These are phyloP conservation scores for Rhododendron ferrugineum DNA, from an alignment of 148 eudicot species.

Conservation along the genomic window DNA sequence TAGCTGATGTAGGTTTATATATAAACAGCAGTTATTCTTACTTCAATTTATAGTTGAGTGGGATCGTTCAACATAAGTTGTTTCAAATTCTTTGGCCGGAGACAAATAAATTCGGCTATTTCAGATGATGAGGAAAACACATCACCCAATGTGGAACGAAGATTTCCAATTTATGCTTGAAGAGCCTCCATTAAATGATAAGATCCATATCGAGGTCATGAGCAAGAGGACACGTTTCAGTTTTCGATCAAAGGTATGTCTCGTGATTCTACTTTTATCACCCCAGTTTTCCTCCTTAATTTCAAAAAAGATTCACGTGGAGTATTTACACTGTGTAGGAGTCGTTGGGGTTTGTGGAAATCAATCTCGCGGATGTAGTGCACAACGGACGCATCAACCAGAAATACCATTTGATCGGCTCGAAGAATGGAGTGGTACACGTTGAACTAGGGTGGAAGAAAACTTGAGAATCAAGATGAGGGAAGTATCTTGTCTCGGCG, in stretches of 20 bases:
- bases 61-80: not conserved
- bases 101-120: slow-evolving; percentile 1
- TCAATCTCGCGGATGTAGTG: slow-evolving; percentile 68
- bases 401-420: slow-evolving; percentile 70
- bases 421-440: slow-evolving; percentile 68
- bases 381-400: slow-evolving; percentile 74
- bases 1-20: not conserved
- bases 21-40: not conserved
- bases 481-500: not conserved
- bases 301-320: not conserved
- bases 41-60: not conserved
- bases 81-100: not conserved
- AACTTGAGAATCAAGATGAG: slow-evolving; percentile 23
- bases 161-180: slow-evolving; percentile 72
- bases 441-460: slow-evolving; percentile 72
- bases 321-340: slow-evolving; percentile 38
- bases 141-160: slow-evolving; percentile 81
- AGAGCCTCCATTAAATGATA: slow-evolving; percentile 69
- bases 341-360: slow-evolving; percentile 67
- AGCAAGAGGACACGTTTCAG: slow-evolving; percentile 59
- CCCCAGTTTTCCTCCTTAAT: not conserved
- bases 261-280: not conserved
- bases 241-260: slow-evolving; percentile 56
- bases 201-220: slow-evolving; percentile 55
- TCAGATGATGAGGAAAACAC: slow-evolving; percentile 49